Evolutionary conservation across 148 eudicot species (phyloP).

Genomic region (Fagopyrum tataricum): DNA sequence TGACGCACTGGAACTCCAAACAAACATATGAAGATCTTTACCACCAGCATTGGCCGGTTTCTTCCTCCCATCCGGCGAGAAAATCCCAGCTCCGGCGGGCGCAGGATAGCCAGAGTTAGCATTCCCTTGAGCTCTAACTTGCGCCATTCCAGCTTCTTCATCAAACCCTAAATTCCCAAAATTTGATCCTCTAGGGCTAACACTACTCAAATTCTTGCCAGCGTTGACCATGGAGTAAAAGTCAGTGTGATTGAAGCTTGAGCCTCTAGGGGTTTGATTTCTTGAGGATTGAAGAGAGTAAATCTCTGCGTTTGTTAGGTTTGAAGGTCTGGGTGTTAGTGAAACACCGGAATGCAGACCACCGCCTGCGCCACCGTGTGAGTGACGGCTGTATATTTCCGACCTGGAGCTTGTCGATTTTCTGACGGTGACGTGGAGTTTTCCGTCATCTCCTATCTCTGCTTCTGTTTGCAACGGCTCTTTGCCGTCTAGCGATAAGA

Average conservation of each 20-base stretch:
- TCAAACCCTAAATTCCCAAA: slow-evolving; percentile 59
- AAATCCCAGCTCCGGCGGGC: slow-evolving; percentile 57
- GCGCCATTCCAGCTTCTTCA: slow-evolving; percentile 45
- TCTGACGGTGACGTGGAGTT: slow-evolving; percentile 65
- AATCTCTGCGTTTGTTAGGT: slow-evolving; percentile 75
- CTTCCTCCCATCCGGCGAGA: slow-evolving; percentile 44
- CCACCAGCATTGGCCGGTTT: slow-evolving; percentile 36
- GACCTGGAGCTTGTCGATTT: slow-evolving; percentile 65
- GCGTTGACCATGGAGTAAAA: slow-evolving; percentile 53
- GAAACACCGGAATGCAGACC: slow-evolving; percentile 30
- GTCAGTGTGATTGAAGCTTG: slow-evolving; percentile 73
- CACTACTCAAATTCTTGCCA: slow-evolving; percentile 32
- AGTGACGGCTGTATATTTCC: slow-evolving; percentile 49
- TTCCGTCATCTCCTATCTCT: slow-evolving; percentile 63
- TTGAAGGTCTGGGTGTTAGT: slow-evolving; percentile 57
- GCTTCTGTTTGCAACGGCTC: slow-evolving; percentile 64
- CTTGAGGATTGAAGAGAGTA: slow-evolving; percentile 69
- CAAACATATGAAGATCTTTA: slow-evolving; percentile 72
- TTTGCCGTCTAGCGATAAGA: slow-evolving; percentile 58
- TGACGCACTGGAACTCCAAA: slow-evolving; percentile 72
- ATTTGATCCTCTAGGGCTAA: slow-evolving; percentile 61
- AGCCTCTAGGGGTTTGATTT: slow-evolving; percentile 70
- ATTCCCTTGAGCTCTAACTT: slow-evolving; percentile 23
- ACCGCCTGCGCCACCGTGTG: slow-evolving; percentile 32
- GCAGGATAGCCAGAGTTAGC: slow-evolving; percentile 50